These are phyloP conservation scores for Effrenium voratum DNA, from an alignment of 73 alveolate genomes.

Conservation along the genomic window DNA sequence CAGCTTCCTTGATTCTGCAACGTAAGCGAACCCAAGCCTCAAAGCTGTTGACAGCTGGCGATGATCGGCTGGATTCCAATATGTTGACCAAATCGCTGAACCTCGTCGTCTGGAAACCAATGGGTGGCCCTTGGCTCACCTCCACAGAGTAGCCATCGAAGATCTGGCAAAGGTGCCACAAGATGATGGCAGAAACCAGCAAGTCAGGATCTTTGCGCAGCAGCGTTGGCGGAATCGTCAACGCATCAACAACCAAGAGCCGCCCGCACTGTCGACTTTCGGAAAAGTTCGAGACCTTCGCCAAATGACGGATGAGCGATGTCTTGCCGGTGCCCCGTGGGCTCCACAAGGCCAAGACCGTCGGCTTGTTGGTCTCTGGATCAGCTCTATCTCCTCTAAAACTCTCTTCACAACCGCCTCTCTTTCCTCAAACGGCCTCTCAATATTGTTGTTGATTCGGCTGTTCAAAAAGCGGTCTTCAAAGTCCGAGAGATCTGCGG, in stretches of 20 bases:
- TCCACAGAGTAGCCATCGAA: not conserved
- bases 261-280: not conserved
- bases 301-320: not conserved
- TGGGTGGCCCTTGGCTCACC: not conserved
- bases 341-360: not conserved
- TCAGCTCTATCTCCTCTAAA: not conserved
- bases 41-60: slow-evolving; percentile 3
- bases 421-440: not conserved
- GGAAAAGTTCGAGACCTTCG: not conserved
- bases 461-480: not conserved
- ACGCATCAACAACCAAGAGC: not conserved
- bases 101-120: not conserved
- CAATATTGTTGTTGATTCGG: not conserved
- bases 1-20: not conserved
- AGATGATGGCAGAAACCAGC: not conserved
- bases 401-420: not conserved
- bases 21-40: slow-evolving; percentile 38
- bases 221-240: not conserved
- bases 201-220: not conserved
- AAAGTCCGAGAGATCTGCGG: not conserved
- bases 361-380: not conserved
- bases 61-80: no score
- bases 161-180: not conserved
- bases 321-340: slow-evolving; percentile 30
- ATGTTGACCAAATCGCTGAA: no score